A percentile compares a stretch with the other conserved stretches of the same genome.
phyloP scores from a whole-genome alignment of 768 basidiomycete species.

The Serendipita sp. region DNA sequence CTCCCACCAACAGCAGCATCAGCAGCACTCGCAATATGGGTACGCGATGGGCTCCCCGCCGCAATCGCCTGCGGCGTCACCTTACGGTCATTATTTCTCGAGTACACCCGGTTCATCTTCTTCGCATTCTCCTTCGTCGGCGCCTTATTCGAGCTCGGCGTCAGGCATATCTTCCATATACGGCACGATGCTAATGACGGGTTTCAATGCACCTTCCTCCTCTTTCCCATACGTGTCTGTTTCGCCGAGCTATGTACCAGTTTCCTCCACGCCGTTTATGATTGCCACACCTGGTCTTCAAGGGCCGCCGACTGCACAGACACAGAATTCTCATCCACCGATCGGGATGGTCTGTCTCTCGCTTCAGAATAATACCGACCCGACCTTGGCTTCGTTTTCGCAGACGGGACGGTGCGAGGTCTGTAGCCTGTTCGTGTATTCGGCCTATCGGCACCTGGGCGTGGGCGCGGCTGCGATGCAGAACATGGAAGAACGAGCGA shows the following conservation, averaged over 20 bases:
- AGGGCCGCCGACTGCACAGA: background rate
- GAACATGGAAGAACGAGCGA: background rate
- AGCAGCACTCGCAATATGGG: background rate
- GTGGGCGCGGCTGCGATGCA: background rate
- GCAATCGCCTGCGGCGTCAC: background rate
- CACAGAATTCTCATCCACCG: background rate
- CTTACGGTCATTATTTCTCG: background rate
- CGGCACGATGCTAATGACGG: background rate
- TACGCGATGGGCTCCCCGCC: background rate
- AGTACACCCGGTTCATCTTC: background rate
- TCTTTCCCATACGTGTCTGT: background rate
- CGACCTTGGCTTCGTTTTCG: background rate
- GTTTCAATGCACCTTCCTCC: background rate
- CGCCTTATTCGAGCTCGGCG: background rate
- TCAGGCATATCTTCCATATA: background rate
- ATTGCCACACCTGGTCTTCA: background rate
- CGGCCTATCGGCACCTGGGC: background rate
- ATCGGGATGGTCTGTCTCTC: background rate
- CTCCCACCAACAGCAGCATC: background rate
- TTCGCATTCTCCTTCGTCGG: background rate
- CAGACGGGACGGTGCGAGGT: background rate
- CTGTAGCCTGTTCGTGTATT: background rate
- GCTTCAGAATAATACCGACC: background rate
- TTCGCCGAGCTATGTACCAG: background rate
- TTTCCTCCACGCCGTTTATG: background rate